Conservation (phyloP, 768 basidiomycete genomes). For the Hypholoma sublateritium region DNA sequence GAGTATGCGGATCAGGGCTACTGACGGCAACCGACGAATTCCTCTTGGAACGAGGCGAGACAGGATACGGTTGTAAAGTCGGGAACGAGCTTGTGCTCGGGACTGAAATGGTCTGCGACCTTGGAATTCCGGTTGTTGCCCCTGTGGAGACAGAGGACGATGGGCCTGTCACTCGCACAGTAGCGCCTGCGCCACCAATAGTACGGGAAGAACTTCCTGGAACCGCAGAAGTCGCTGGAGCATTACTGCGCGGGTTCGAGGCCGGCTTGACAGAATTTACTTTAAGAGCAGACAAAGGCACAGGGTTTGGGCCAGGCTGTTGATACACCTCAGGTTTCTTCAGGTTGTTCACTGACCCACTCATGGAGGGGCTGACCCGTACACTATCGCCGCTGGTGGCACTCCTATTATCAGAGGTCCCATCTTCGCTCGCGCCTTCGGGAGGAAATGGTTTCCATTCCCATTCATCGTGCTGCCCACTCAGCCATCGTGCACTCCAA, state of each 20-base stretch:
- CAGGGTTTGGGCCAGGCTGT: slow-evolving; percentile 14
- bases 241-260: no score
- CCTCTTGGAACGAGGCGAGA: slow-evolving; percentile 32
- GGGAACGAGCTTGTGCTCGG: slow-evolving; percentile 34
- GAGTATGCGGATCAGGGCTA: slow-evolving; percentile 65
- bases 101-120: slow-evolving; percentile 41
- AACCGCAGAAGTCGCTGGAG: no score
- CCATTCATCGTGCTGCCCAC: slow-evolving; percentile 54
- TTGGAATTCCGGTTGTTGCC: slow-evolving; percentile 26
- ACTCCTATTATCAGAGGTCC: slow-evolving; percentile 43
- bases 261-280: not conserved
- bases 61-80: slow-evolving; percentile 41
- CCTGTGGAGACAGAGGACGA: slow-evolving; percentile 8
- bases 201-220: no score
- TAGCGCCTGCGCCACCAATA: no score
- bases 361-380: slow-evolving; percentile 26
- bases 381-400: slow-evolving; percentile 53
- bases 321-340: slow-evolving; percentile 29
- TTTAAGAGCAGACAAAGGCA: slow-evolving; percentile 18
- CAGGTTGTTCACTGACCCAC: slow-evolving; percentile 23
- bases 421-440: slow-evolving; percentile 29
- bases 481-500: slow-evolving; percentile 61
- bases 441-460: slow-evolving; percentile 68
- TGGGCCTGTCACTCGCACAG: not conserved
- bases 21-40: slow-evolving; percentile 11